Conservation (phyloP, 768 basidiomycete species). For the Suillus weaverae region DNA sequence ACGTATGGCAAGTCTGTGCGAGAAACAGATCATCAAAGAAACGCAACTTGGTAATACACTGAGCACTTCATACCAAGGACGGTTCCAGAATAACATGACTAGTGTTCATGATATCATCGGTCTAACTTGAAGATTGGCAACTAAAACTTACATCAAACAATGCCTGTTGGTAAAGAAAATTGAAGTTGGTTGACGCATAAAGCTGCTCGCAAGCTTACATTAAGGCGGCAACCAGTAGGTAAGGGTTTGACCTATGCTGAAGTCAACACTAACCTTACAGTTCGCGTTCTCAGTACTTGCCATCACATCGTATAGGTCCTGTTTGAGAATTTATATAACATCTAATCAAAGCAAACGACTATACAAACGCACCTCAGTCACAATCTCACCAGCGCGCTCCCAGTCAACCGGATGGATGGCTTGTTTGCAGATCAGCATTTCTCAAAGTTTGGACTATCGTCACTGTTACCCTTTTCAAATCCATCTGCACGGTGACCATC, state of each 20-base stretch:
- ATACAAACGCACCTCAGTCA: background rate
- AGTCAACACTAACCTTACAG: background rate
- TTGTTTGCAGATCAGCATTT: background rate
- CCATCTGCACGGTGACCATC: background rate
- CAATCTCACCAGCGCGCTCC: background rate
- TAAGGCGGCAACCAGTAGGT: background rate
- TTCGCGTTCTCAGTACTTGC: background rate
- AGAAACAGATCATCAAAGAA: background rate
- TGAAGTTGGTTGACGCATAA: background rate
- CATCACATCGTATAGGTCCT: background rate
- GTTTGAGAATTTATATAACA: background rate
- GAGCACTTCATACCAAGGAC: background rate
- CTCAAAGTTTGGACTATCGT: background rate
- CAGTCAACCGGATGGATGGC: slow-evolving; percentile 3
- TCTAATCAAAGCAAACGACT: background rate
- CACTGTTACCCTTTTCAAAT: background rate
- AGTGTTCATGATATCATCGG: background rate
- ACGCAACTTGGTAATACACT: too few relatives aligned
- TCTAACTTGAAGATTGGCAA: background rate
- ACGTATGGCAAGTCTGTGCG: slow-evolving; percentile 28
- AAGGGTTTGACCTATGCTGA: background rate
- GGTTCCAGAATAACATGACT: slow-evolving; percentile 11
- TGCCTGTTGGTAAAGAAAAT: background rate
- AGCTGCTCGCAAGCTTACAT: background rate
- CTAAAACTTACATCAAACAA: slow-evolving; percentile 10